Evolutionary conservation across 192 early-diverging fungal genomes (phyloP).

Genomic region (Coemansia sp.): DNA sequence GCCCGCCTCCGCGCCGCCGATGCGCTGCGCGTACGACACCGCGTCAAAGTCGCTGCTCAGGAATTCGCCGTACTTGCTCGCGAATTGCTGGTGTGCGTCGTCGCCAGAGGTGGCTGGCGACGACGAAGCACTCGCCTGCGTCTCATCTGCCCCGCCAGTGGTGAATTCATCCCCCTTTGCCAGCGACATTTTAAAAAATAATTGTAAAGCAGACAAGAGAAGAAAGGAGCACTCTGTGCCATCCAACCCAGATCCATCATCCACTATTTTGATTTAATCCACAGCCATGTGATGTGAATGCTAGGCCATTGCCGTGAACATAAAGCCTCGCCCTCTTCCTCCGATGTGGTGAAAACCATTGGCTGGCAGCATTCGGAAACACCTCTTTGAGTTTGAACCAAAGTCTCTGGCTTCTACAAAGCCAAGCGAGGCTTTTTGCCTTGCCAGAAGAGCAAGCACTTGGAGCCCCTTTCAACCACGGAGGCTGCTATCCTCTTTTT

Average conservation of each 20-base stretch:
- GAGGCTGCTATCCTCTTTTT: too few relatives aligned
- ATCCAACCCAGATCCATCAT: background rate
- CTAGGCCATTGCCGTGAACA: too few relatives aligned
- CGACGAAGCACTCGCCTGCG: background rate
- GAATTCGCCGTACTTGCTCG: conserved; percentile 6
- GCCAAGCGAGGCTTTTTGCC: too few relatives aligned
- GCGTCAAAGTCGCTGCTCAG: conserved; percentile 15
- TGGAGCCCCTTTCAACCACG: too few relatives aligned
- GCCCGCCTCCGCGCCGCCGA: background rate
- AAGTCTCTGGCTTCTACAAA: too few relatives aligned
- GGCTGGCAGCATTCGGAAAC: too few relatives aligned
- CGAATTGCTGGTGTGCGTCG: conserved; percentile 4
- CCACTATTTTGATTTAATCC: too few relatives aligned
- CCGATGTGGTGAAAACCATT: too few relatives aligned
- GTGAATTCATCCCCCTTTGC: background rate
- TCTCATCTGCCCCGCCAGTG: background rate
- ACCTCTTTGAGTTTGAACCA: too few relatives aligned
- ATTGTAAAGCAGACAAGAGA: background rate
- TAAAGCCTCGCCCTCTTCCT: too few relatives aligned
- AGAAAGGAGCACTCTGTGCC: background rate
- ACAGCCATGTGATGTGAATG: background rate
- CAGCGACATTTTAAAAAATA: background rate
- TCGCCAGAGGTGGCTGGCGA: background rate
- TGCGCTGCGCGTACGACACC: conserved; percentile 8
- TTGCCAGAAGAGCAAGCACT: too few relatives aligned